Base-by-base conservation (phyloP, 495 filamentous ascomycete species). In the Lasiosphaeris hirsuta region DNA sequence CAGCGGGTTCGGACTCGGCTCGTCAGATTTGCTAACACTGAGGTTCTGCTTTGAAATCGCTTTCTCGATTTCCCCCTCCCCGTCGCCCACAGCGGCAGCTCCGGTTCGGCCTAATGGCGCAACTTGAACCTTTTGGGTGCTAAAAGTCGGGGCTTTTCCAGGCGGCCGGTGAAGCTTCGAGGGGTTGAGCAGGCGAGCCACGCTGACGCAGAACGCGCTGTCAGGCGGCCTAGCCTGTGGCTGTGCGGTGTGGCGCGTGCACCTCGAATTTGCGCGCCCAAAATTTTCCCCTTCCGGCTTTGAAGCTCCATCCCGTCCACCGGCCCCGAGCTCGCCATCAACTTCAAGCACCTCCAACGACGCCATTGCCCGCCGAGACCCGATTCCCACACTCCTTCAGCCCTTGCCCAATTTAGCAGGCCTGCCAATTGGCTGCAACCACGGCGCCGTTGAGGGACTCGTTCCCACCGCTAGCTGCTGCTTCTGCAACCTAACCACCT, bases 401-500 rank as follows among this genome's bases (percentile, higher is more conserved):
- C 41, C 7, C 4, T 18, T 17, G 10, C 13, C 6, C 18, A 19
- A 42, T 35, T 19, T 33, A 11, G n/a, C 7, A 10, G 14, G 19
- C 18, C 18, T 13, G 39, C 9, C 39, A 51, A 50, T 57, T 51
- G 55, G 45, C 38, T 7, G 36, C 14, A 36, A 4, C 46, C 37
- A 33, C 30, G 4, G 17, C 49, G 23, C 33, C 18, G 5, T 30
- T 61, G 59, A 61, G 59, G 59, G 59, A 57, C 59, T 52, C n/a
- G 54, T 23, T 60, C 57, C 57, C 57, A 55, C 43, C 19, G 19
- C 38, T 33, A n/a, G 6, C 41, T 33, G 38, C 35, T n/a, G 14
- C 63, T 59, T 62, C 68, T 18, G 9, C 39, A 53, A 30, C 17
- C 40, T 17, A 15, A 62, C 63, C 54, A 42, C 60, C 54, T 61